phyloP scores from a whole-genome alignment of 495 filamentous ascomycete genomes.

The Cetradonia linearis region DNA sequence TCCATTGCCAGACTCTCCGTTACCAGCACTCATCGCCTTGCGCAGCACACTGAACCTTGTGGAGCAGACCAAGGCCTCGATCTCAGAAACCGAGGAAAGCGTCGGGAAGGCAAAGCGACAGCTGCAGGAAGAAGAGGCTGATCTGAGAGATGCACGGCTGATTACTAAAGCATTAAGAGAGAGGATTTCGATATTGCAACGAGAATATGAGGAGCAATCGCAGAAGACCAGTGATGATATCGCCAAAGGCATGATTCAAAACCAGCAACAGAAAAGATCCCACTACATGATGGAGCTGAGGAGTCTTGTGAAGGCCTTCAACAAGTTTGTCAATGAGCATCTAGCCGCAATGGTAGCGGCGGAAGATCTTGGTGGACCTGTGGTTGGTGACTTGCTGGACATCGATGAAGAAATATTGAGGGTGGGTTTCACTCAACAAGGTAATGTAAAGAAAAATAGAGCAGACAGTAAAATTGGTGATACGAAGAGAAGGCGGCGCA shows the following conservation, averaged over 20 bases:
- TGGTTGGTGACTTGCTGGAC: slow-evolving; percentile 63
- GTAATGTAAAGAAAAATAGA: slow-evolving; percentile 55
- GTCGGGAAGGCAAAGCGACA: slow-evolving; percentile 44
- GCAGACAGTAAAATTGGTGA: slow-evolving; percentile 36
- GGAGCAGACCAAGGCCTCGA: slow-evolving; percentile 49
- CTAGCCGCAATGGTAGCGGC: slow-evolving; percentile 75
- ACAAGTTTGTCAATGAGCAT: slow-evolving; percentile 62
- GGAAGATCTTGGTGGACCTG: slow-evolving; percentile 76
- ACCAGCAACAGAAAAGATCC: slow-evolving; percentile 48
- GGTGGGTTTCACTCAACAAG: slow-evolving; percentile 62
- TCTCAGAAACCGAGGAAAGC: slow-evolving; percentile 43
- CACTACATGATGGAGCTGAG: slow-evolving; percentile 45
- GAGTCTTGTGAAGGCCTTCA: slow-evolving; percentile 49
- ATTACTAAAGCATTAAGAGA: slow-evolving; percentile 45
- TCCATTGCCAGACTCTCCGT: slow-evolving; percentile 52
- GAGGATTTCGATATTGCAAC: slow-evolving; percentile 47
- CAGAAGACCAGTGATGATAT: slow-evolving; percentile 50
- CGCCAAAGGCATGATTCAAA: slow-evolving; percentile 46
- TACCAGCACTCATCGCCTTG: slow-evolving; percentile 62
- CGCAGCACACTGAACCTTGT: slow-evolving; percentile 54
- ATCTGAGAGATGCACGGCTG: slow-evolving; percentile 48
- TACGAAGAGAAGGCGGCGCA: slow-evolving; percentile 49
- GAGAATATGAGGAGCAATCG: slow-evolving; percentile 40
- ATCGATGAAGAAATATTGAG: slow-evolving; percentile 51
- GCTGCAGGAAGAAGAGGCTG: slow-evolving; percentile 48